Conservation (phyloP, 768 basidiomycete species). For the Russula abietina region DNA sequence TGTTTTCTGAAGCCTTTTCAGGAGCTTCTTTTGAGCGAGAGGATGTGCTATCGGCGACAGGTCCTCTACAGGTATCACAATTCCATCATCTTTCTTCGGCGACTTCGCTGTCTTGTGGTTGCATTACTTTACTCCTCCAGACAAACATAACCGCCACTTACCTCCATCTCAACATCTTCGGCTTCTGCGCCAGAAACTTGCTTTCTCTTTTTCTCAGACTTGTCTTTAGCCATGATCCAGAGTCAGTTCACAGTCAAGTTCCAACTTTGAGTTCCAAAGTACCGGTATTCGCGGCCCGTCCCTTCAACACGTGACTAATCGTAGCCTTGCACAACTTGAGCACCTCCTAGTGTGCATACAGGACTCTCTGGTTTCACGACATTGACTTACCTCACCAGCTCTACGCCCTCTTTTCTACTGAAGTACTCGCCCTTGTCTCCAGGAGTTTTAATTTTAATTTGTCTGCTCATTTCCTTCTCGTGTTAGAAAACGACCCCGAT, state of each 20-base stretch:
- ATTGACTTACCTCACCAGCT: neutral
- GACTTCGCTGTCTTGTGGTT: conserved; percentile 19
- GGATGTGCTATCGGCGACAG: conserved; percentile 93
- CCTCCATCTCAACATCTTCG: conserved; percentile 47
- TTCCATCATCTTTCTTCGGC: conserved; percentile 50
- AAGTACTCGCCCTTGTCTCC: neutral
- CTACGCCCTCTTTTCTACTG: neutral
- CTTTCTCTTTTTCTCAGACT: conserved; percentile 70
- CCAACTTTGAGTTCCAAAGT: no score
- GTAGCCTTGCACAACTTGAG: no score
- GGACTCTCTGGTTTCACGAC: neutral
- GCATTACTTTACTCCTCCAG: conserved; percentile 7
- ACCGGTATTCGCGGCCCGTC: neutral
- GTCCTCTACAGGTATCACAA: conserved; percentile 67
- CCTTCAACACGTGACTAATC: neutral
- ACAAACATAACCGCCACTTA: conserved; percentile 30
- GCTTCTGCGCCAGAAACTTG: conserved; percentile 27
- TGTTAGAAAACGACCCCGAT: neutral
- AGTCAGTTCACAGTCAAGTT: neutral
- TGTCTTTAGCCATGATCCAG: conserved; percentile 57
- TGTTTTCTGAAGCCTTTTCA: conserved; percentile 91
- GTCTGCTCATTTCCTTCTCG: neutral
- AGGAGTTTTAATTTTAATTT: neutral
- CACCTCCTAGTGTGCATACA: neutral
- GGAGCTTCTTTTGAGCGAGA: conserved; percentile 85